Base-by-base conservation (phyloP, 345 rosid genomes). In the Jatropha curcas region DNA sequence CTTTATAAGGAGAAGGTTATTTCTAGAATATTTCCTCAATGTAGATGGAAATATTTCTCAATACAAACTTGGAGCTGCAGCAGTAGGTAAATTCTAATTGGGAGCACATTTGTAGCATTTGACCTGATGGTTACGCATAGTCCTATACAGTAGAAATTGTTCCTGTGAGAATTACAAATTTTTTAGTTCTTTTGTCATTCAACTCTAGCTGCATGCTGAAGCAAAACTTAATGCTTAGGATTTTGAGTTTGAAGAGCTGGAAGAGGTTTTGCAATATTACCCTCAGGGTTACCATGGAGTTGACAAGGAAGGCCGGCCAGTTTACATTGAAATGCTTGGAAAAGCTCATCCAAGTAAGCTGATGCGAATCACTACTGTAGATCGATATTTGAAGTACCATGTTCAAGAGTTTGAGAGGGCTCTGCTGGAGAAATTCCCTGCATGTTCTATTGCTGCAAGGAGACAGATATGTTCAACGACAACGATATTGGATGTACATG, bases 211-310 rank as follows among this genome's bases (percentile, higher is more conserved):
- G 46, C 69, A 43, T 31, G 33, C 41, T 43, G 28, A 52, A 19
- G 25, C 24, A 28, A 34, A 57, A 27, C 33, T 67, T 58, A 30
- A 60, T 74, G 22, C 33, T 46, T 76, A 94, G 99, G 99, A 92
- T 87, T 92, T 92, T 76, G 88, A 85, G 71, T 95, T 92, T 72
- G 86, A 92, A 68, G 99, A 95, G 86, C 80, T 88, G 77, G 99
- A 92, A 62, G 92, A 90, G 82, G 96, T 95, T 77, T 79, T 91
- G 86, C 96, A 86, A 75, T 83, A 88, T 81, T 95, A 95, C 77
- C 98, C 99, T 57, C 97, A 92, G 71, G 98, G 98, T 33, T 95
- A 95, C 82, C 99, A 95, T 77, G 98, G 99, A 71, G 96, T 91
- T 74, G 99, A 95, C 75, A 95, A 85, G 83, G 98, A 92, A 79